Evolutionary conservation across 192 early-diverging fungal species (phyloP).

Genomic region (Chytriomyces sp.): DNA sequence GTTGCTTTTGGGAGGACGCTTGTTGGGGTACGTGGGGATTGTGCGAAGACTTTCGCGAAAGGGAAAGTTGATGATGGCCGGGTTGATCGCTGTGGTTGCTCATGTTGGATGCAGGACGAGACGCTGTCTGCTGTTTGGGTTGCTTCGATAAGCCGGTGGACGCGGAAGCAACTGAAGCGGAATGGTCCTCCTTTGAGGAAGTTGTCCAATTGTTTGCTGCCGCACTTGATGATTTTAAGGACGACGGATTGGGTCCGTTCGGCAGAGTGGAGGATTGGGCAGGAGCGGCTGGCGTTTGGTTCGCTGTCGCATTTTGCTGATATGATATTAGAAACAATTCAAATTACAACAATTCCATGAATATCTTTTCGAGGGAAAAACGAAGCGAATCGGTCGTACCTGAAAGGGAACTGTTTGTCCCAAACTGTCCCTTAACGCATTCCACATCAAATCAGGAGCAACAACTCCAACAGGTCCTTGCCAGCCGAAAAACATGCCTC

Average conservation of each 20-base stretch:
- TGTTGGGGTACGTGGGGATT: no score
- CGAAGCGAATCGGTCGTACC: neutral
- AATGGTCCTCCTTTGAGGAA: neutral
- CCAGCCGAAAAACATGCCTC: constrained; percentile 30
- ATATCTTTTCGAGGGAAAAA: no score
- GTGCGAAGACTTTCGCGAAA: neutral
- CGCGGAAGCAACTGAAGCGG: neutral
- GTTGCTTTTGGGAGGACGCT: neutral
- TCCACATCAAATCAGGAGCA: constrained; percentile 32
- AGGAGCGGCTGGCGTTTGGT: neutral
- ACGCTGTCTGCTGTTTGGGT: no score
- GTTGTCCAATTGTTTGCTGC: constrained; percentile 17
- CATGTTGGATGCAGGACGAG: neutral
- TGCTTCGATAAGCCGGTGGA: neutral
- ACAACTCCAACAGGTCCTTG: constrained; percentile 27
- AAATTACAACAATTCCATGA: neutral
- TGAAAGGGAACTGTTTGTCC: constrained; percentile 11
- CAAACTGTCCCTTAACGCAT: constrained; percentile 8
- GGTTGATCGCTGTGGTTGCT: neutral
- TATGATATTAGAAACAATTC: neutral
- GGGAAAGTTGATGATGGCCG: neutral
- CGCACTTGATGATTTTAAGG: constrained; percentile 2
- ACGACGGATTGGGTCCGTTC: neutral
- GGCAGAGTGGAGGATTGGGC: neutral
- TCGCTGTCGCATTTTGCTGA: neutral